Evolutionary conservation across 2,329 filamentous ascomycete genomes (phyloP), one percentile per base, ranked within the genome.

Genomic region (Rutstroemia sp.): DNA sequence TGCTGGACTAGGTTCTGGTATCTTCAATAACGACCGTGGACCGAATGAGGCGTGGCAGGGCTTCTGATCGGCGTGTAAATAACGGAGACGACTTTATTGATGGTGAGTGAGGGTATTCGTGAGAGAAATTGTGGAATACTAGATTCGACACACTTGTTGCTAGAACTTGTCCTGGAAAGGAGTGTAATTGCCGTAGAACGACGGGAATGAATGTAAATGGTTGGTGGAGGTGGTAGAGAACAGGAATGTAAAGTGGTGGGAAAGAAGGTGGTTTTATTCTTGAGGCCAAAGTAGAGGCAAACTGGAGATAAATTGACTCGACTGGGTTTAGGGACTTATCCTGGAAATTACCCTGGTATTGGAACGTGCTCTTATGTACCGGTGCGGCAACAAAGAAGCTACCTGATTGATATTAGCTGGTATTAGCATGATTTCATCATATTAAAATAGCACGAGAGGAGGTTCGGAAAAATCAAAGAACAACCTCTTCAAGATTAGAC

Each of bases 1-100:
- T 62, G 66, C 66, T 68, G 65, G 63, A 64, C 58, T 63, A 41
- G 60, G 62, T 64, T 64, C 37, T 64, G 60, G 58, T 34, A 64
- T 48, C 39, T 41, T 61, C 55, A 25, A 38, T 34, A 56, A 48
- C n/a, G 37, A 48, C 37, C 17, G 23, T 23, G 46, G 55, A 39
- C 46, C 38, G 42, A 27, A 12, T 10, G 30, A 34, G 30, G 10
- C 30, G 30, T 14, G 30, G 30, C 2, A 27, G 51, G 23, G 16
- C 39, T 42, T 19, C n/a, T 42, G 39, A 42, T 42, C 39, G 39
- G 19, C 39, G 39, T 42, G 39, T 9, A 42, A 8, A 42, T 9
- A 14, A 34, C 30, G 30, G 30, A 4, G 9, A 12, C 30, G 12
- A 34, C 2, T 44, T 44, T 46, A 54, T 53, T 34, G 49, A 58